A percentile compares a stretch with the other conserved stretches of the same genome.
These are phyloP conservation scores for Geranium brycei DNA, from an alignment of 345 rosid genomes.

Conservation along the genomic window DNA sequence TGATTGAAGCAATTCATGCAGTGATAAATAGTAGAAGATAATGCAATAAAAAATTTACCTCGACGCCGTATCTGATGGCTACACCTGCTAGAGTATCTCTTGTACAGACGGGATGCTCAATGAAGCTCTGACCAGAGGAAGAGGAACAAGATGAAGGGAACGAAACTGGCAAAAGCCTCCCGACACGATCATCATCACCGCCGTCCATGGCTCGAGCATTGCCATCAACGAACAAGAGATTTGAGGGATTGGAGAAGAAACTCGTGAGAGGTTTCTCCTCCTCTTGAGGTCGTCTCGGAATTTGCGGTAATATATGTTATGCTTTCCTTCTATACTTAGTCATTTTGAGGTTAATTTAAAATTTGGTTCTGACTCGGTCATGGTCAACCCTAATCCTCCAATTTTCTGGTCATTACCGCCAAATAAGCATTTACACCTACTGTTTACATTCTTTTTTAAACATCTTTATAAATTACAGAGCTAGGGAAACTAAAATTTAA, in stretches of 20 bases:
- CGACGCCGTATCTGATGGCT: constrained; percentile 89
- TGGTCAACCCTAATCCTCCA: too few species aligned
- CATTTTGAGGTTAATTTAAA: too few species aligned
- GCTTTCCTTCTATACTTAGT: too few species aligned
- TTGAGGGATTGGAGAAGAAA: neutral
- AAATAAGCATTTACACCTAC: too few species aligned
- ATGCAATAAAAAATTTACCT: constrained; percentile 28
- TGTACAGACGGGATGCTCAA: constrained; percentile 62
- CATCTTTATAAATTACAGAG: too few species aligned
- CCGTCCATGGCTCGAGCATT: neutral
- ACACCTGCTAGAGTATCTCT: constrained; percentile 86
- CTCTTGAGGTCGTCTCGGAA: neutral
- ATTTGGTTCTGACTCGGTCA: too few species aligned
- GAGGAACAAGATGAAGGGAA: constrained; percentile 12
- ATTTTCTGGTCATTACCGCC: too few species aligned
- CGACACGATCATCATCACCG: neutral
- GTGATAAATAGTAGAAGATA: neutral
- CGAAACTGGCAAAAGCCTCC: constrained; percentile 6
- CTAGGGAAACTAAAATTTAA: too few species aligned
- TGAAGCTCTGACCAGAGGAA: constrained; percentile 17
- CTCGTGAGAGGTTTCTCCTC: too few species aligned
- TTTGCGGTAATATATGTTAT: neutral
- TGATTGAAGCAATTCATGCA: too few species aligned
- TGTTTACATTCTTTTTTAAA: too few species aligned
- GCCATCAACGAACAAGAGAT: constrained; percentile 7